Conservation (phyloP, 768 basidiomycete genomes). For the Phanerochaete sordida region DNA sequence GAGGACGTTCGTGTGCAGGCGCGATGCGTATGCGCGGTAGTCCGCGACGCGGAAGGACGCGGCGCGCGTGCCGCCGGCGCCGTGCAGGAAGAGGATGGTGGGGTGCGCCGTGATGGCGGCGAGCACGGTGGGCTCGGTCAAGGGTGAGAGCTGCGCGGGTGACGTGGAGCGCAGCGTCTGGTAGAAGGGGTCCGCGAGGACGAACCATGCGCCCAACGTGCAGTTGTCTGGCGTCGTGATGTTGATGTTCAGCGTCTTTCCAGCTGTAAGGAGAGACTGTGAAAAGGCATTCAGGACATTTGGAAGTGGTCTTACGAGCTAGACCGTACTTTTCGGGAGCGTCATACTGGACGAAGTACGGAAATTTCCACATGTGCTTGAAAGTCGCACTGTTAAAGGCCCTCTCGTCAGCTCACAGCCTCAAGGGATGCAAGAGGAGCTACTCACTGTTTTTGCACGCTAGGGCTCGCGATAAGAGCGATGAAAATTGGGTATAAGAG, state of each 20-base stretch:
- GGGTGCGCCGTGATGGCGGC: constrained; percentile 56
- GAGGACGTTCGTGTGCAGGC: constrained; percentile 71
- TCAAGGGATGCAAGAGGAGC: not conserved
- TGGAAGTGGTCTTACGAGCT: constrained; percentile 52
- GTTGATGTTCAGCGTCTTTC: constrained; percentile 71
- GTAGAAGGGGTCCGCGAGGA: constrained; percentile 66
- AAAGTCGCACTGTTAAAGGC: constrained; percentile 44
- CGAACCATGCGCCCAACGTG: constrained; percentile 82
- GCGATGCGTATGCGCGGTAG: constrained; percentile 62
- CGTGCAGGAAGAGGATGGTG: constrained; percentile 90
- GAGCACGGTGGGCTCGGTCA: constrained; percentile 40
- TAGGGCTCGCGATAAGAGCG: constrained; percentile 44
- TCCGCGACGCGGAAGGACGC: constrained; percentile 60
- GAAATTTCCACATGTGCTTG: constrained; percentile 62
- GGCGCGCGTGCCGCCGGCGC: constrained; percentile 83
- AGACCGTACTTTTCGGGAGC: constrained; percentile 77
- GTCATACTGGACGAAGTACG: constrained; percentile 60
- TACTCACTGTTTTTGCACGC: constrained; percentile 23
- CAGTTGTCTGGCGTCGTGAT: constrained; percentile 75
- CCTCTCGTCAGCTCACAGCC: not conserved
- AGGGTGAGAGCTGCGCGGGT: constrained; percentile 32
- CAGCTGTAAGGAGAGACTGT: constrained; percentile 42
- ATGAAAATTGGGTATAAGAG: constrained; percentile 52
- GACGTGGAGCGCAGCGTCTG: constrained; percentile 38
- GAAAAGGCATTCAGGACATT: not conserved